Percentiles rank a stretch among this genome's conserved stretches.
Conservation (phyloP, 495 filamentous ascomycete species). For the Annulohypoxylon bovei region DNA sequence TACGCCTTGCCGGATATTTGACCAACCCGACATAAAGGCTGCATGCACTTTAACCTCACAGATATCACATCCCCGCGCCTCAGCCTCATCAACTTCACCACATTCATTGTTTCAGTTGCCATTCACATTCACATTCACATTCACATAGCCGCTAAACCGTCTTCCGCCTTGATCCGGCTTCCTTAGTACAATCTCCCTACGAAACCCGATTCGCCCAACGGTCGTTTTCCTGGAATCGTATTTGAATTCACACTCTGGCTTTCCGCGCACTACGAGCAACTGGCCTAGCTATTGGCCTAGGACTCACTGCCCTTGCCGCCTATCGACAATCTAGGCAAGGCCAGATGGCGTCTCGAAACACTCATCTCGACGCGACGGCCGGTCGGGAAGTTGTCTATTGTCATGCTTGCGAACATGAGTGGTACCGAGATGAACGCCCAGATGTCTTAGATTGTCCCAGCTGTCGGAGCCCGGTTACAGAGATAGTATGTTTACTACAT, state of each 20-base stretch:
- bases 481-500: conserved; percentile 71
- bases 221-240: background rate
- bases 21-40: conserved; percentile 16
- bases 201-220: background rate
- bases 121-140: too few species aligned
- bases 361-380: conserved; percentile 55
- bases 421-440: conserved; percentile 71
- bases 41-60: conserved; percentile 16
- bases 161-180: background rate
- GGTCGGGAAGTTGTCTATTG: conserved; percentile 80
- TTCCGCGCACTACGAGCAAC: conserved; percentile 57
- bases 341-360: conserved; percentile 48
- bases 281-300: conserved; percentile 61
- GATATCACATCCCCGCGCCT: conserved; percentile 12
- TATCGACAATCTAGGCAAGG: conserved; percentile 52
- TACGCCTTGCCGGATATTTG: conserved; percentile 28
- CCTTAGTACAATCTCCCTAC: background rate
- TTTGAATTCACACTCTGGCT: conserved; percentile 51
- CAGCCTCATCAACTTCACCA: conserved; percentile 26
- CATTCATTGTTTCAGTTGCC: conserved; percentile 15
- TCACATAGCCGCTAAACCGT: conserved; percentile 1
- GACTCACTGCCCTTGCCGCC: conserved; percentile 58
- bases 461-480: conserved; percentile 80
- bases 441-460: conserved; percentile 73
- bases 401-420: conserved; percentile 81